A percentile compares a stretch with the other conserved stretches of the same genome.
These are phyloP conservation scores for Serendipita sp. DNA, from an alignment of 768 basidiomycete genomes.

Conservation along the genomic window DNA sequence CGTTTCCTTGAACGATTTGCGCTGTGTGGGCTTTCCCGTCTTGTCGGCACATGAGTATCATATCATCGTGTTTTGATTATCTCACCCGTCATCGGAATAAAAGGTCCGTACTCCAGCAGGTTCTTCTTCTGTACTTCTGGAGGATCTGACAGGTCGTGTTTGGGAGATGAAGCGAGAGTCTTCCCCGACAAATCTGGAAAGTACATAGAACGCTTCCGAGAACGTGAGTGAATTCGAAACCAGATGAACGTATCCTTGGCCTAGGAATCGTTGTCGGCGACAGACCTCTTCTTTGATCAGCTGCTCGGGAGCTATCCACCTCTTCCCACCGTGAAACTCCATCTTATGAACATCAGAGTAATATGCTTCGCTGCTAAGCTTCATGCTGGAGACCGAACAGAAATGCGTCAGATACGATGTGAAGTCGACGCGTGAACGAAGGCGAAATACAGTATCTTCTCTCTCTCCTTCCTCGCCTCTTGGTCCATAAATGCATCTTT, in stretches of 20 bases:
- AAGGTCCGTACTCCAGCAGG: not conserved
- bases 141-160: not conserved
- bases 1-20: conserved; percentile 52
- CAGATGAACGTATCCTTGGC: not conserved
- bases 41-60: not conserved
- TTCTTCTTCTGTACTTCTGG: not conserved
- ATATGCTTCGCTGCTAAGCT: not conserved
- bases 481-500: not conserved
- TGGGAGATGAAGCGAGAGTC: conserved; percentile 26
- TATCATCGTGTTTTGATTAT: not conserved
- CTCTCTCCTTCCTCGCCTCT: not conserved
- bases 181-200: conserved; percentile 76
- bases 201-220: conserved; percentile 68
- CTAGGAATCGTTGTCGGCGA: conserved; percentile 11
- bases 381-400: not conserved
- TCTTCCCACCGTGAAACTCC: conserved; percentile 63
- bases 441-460: not conserved
- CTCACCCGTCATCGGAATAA: not conserved
- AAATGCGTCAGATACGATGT: not conserved
- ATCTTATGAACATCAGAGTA: conserved; percentile 4
- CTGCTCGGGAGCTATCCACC: conserved; percentile 81
- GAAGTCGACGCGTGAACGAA: not conserved
- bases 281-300: conserved; percentile 83
- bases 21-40: conserved; percentile 55
- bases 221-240: not conserved